phyloP scores from a whole-genome alignment of 257 asterid genomes.

The Solanum corneliomulleri region DNA sequence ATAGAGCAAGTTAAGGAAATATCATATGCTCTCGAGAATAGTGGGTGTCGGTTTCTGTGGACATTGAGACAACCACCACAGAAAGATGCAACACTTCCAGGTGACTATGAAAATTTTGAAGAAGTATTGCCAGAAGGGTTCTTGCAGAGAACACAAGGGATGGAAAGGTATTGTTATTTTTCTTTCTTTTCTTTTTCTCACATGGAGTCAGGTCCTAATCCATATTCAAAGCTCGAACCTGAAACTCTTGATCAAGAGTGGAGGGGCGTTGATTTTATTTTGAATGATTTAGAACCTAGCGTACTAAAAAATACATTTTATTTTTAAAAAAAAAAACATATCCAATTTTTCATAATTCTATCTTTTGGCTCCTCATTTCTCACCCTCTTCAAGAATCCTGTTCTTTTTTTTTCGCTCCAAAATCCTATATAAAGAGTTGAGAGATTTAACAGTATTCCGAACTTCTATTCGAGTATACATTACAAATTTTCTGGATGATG shows the following conservation, averaged over 20 bases:
- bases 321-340: too few relatives aligned
- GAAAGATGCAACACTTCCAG: background rate
- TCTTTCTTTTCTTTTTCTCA: background rate
- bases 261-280: background rate
- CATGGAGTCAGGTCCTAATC: background rate
- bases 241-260: background rate
- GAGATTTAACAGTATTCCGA: background rate
- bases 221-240: background rate
- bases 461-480: background rate
- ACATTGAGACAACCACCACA: slow-evolving; percentile 18
- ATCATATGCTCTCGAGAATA: slow-evolving; percentile 23
- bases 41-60: slow-evolving; percentile 41
- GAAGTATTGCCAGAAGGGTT: slow-evolving; percentile 20
- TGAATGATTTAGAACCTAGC: background rate
- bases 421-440: background rate
- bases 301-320: background rate
- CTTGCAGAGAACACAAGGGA: slow-evolving; percentile 5
- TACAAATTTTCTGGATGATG: background rate
- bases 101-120: background rate
- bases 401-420: background rate
- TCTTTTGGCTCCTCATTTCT: background rate
- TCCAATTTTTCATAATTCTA: background rate
- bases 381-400: background rate
- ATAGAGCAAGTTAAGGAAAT: slow-evolving; percentile 15
- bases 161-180: slow-evolving; percentile 3